Percentiles rank a stretch among this genome's conserved stretches.
phyloP scores from a whole-genome alignment of 805 yeast species.

The Wickerhamiella lipophila region DNA sequence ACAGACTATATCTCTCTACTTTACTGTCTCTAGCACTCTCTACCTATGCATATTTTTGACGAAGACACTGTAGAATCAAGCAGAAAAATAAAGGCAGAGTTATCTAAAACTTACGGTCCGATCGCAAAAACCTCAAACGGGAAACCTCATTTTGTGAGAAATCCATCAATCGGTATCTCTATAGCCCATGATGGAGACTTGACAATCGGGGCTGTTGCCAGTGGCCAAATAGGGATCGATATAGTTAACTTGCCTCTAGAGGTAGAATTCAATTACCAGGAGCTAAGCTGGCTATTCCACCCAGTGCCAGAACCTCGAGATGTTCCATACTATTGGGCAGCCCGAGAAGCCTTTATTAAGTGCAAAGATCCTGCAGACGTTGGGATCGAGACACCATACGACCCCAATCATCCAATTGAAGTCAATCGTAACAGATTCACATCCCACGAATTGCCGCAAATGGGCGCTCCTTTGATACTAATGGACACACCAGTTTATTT shows the following conservation, averaged over 20 bases:
- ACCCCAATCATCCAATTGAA: neutral
- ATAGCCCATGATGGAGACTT: constrained; percentile 19
- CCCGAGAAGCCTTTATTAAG: constrained; percentile 22
- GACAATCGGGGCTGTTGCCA: constrained; percentile 16
- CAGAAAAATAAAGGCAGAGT: constrained; percentile 15
- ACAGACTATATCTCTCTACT: neutral
- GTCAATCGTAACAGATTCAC: neutral
- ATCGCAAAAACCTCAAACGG: constrained; percentile 12
- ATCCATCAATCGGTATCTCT: constrained; percentile 3
- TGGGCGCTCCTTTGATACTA: neutral
- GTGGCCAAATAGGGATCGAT: constrained; percentile 20
- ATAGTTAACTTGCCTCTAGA: constrained; percentile 13
- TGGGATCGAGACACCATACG: neutral
- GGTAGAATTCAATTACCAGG: constrained; percentile 12
- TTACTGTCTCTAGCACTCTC: neutral
- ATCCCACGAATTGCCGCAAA: neutral
- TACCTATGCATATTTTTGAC: neutral
- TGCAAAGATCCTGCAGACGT: neutral
- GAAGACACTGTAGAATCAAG: constrained; percentile 7
- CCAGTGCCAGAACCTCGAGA: constrained; percentile 2
- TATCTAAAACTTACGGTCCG: constrained; percentile 10
- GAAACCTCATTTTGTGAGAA: constrained; percentile 16
- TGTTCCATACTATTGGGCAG: constrained; percentile 21
- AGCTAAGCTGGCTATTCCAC: constrained; percentile 13
- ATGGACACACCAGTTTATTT: neutral